phyloP scores from a whole-genome alignment of 768 basidiomycete species.

The Mycena epipterygia region DNA sequence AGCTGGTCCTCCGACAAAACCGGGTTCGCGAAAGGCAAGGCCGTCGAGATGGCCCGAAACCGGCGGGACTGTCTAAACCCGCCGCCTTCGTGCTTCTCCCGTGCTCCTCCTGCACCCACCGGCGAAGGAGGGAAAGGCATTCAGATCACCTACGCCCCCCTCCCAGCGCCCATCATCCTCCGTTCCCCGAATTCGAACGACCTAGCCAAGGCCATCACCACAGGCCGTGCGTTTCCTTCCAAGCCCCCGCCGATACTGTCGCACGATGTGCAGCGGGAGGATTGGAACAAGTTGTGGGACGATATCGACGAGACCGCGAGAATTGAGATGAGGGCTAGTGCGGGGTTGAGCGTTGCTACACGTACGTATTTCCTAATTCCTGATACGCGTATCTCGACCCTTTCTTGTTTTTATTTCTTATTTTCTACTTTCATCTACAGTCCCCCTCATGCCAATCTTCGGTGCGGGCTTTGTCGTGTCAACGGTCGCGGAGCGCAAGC shows the following conservation, averaged over 20 bases:
- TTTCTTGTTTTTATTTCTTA: not conserved
- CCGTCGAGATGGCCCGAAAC: conserved; percentile 30
- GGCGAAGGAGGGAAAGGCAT: conserved; percentile 18
- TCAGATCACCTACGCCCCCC: conserved; percentile 22
- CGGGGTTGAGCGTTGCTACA: conserved; percentile 32
- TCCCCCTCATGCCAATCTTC: conserved; percentile 34
- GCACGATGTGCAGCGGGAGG: conserved; percentile 30
- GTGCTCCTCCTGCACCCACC: conserved; percentile 9
- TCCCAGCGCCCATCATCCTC: conserved; percentile 22
- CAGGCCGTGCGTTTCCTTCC: conserved; percentile 25
- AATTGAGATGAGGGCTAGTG: conserved; percentile 32
- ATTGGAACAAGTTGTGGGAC: conserved; percentile 31
- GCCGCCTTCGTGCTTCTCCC: conserved; percentile 27
- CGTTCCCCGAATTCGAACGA: conserved; percentile 29
- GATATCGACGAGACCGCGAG: conserved; percentile 35
- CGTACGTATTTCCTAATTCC: conserved; percentile 20
- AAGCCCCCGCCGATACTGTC: conserved; percentile 22
- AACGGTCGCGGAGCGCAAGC: conserved; percentile 31
- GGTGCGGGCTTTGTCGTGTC: conserved; percentile 31
- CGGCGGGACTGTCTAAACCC: conserved; percentile 31
- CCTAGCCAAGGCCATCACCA: conserved; percentile 27
- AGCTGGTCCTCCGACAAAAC: conserved; percentile 30
- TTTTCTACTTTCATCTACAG: not conserved
- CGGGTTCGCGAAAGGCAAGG: conserved; percentile 30
- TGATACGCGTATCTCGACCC: conserved; percentile 4